These are phyloP conservation scores for Lichtheimia ramosa DNA, from an alignment of 371 early-diverging fungal genomes.

Conservation along the genomic window DNA sequence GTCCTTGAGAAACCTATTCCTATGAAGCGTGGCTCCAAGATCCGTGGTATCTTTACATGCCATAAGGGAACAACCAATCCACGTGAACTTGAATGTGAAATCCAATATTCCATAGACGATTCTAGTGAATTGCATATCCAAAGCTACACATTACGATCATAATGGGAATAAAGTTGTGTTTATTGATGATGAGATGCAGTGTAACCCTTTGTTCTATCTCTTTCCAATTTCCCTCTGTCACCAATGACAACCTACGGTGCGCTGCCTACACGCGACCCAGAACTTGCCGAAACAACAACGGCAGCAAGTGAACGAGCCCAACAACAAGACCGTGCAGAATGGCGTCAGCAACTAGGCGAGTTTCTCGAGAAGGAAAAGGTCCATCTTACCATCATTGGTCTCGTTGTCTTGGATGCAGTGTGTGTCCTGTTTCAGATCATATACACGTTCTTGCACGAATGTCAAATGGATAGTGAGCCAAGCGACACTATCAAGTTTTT, in stretches of 20 bases:
- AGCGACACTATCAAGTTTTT: conserved; percentile 14
- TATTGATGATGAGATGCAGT: not conserved
- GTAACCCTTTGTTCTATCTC: not conserved
- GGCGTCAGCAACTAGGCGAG: conserved; percentile 41
- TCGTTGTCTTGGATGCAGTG: conserved; percentile 33
- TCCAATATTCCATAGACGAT: conserved; percentile 45
- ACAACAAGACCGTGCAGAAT: conserved; percentile 9
- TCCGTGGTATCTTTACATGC: conserved; percentile 60
- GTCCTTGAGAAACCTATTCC: conserved; percentile 48
- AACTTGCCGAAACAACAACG: not conserved
- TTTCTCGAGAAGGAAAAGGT: conserved; percentile 30
- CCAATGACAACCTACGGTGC: conserved; percentile 23
- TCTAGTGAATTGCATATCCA: conserved; percentile 21
- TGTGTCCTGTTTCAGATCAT: conserved; percentile 35
- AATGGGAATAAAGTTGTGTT: not conserved
- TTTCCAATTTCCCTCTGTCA: not conserved
- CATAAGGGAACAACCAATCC: conserved; percentile 54
- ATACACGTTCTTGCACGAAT: conserved; percentile 31
- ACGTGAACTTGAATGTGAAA: conserved; percentile 63
- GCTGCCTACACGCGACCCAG: conserved; percentile 8
- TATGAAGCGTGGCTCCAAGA: conserved; percentile 41
- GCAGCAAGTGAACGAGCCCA: not conserved
- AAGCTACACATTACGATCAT: conserved; percentile 29
- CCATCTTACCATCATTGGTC: conserved; percentile 30
- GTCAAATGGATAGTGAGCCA: conserved; percentile 7